Conservation (phyloP, 2,329 filamentous ascomycete species). For the Calonectria multiphialidica region DNA sequence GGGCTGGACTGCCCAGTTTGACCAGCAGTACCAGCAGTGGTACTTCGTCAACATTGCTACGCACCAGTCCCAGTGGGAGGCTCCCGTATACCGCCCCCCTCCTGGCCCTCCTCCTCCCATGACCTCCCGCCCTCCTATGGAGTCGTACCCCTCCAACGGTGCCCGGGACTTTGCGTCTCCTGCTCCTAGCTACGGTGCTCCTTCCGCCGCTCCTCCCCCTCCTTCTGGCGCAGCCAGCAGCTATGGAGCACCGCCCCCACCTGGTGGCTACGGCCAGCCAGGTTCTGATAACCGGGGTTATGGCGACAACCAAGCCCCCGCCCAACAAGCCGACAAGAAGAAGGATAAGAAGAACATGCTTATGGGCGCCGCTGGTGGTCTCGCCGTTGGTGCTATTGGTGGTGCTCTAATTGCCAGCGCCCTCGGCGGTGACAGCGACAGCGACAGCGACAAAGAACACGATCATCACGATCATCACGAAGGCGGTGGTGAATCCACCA, state of each 20-base stretch:
- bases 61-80: conserved; percentile 74
- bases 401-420: conserved; percentile 70
- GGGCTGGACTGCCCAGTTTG: conserved; percentile 75
- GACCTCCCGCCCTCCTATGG: conserved; percentile 38
- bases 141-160: conserved; percentile 37
- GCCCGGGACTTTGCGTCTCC: conserved; percentile 36
- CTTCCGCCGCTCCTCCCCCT: no score
- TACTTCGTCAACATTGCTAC: conserved; percentile 74
- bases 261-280: conserved; percentile 33
- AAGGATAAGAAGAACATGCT: conserved; percentile 65
- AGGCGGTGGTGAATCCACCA: background rate
- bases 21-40: conserved; percentile 70
- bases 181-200: no score
- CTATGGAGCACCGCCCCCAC: conserved; percentile 14
- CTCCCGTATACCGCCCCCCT: conserved; percentile 52
- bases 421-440: conserved; percentile 50
- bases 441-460: conserved; percentile 41
- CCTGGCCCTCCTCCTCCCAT: conserved; percentile 27
- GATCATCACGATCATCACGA: no score
- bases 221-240: background rate
- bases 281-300: conserved; percentile 22
- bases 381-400: conserved; percentile 68
- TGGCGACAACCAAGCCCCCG: conserved; percentile 29
- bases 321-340: conserved; percentile 45
- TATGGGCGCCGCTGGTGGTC: conserved; percentile 69